Percentiles rank a stretch among this genome's conserved stretches.
These are phyloP conservation scores for Drechslerella coelobrocha DNA, from an alignment of 2,329 filamentous ascomycete genomes.

Conservation along the genomic window DNA sequence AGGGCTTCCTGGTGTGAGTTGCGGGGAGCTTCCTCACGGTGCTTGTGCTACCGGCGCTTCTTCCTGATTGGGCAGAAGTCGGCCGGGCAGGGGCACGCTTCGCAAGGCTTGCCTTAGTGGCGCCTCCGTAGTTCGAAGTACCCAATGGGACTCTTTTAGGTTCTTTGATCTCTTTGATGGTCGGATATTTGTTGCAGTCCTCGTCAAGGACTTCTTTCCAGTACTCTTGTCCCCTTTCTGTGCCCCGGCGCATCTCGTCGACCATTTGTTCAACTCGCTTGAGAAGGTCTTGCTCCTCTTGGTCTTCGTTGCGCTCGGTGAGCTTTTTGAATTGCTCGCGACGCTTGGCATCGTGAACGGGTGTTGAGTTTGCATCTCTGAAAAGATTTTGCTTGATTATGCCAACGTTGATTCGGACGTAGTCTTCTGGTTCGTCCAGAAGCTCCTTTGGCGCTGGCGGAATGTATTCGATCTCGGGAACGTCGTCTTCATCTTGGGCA, in stretches of 20 bases:
- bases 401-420: slow-evolving; percentile 68
- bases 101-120: slow-evolving; percentile 34
- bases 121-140: slow-evolving; percentile 7
- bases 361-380: slow-evolving; percentile 65
- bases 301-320: slow-evolving; percentile 18
- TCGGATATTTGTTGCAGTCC: slow-evolving; percentile 4
- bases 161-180: slow-evolving; percentile 7
- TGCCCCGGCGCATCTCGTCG: slow-evolving; percentile 20
- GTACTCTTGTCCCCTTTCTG: neutral
- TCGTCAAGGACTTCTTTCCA: slow-evolving; percentile 12
- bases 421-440: slow-evolving; percentile 73
- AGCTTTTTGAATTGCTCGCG: slow-evolving; percentile 24
- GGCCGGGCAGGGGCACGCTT: slow-evolving; percentile 26
- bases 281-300: slow-evolving; percentile 35
- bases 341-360: slow-evolving; percentile 19
- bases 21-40: slow-evolving; percentile 1
- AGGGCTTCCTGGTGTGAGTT: slow-evolving; percentile 1
- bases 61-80: slow-evolving; percentile 19
- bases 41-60: slow-evolving; percentile 10
- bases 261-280: slow-evolving; percentile 22
- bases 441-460: slow-evolving; percentile 68
- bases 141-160: neutral
- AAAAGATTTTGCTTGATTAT: slow-evolving; percentile 68
- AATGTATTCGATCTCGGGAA: slow-evolving; percentile 87
- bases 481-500: slow-evolving; percentile 64